Evolutionary conservation across 192 early-diverging fungal species (phyloP).

Genomic region (Linnemannia exigua): DNA sequence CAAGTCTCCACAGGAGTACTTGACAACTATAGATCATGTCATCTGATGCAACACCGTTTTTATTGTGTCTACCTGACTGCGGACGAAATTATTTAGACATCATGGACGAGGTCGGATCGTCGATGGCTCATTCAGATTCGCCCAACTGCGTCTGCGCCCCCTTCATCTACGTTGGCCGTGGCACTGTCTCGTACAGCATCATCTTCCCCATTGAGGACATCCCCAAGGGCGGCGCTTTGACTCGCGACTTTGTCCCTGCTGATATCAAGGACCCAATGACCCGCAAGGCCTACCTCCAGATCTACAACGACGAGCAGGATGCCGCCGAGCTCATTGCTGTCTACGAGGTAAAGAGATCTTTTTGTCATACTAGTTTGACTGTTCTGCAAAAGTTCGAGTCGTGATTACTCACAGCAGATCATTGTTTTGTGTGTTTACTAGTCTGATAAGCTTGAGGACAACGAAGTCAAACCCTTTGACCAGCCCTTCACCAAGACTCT

Average conservation of each 20-base stretch:
- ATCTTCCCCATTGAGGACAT: conserved; percentile 74
- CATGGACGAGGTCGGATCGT: conserved; percentile 76
- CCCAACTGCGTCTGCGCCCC: conserved; percentile 75
- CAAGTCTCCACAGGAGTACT: not conserved
- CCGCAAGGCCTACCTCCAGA: conserved; percentile 68
- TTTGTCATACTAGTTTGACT: not conserved
- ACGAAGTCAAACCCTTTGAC: conserved; percentile 40
- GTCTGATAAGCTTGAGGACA: conserved; percentile 44
- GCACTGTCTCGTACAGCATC: conserved; percentile 72
- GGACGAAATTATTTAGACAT: conserved; percentile 35
- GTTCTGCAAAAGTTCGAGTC: not conserved
- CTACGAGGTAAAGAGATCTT: conserved; percentile 20
- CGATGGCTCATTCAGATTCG: conserved; percentile 69
- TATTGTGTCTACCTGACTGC: not conserved
- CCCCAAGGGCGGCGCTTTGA: conserved; percentile 61
- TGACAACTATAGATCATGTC: not conserved
- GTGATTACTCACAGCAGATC: not conserved
- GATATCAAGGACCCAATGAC: conserved; percentile 63
- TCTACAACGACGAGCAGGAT: conserved; percentile 53
- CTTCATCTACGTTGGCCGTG: conserved; percentile 70
- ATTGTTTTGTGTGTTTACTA: conserved; percentile 9
- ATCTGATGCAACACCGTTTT: not conserved
- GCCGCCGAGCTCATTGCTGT: conserved; percentile 51
- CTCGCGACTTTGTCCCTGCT: conserved; percentile 72
- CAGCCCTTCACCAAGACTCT: conserved; percentile 44